Evolutionary conservation across 208 protist genomes (phyloP).

Genomic region (Crithidia acanthocephali): DNA sequence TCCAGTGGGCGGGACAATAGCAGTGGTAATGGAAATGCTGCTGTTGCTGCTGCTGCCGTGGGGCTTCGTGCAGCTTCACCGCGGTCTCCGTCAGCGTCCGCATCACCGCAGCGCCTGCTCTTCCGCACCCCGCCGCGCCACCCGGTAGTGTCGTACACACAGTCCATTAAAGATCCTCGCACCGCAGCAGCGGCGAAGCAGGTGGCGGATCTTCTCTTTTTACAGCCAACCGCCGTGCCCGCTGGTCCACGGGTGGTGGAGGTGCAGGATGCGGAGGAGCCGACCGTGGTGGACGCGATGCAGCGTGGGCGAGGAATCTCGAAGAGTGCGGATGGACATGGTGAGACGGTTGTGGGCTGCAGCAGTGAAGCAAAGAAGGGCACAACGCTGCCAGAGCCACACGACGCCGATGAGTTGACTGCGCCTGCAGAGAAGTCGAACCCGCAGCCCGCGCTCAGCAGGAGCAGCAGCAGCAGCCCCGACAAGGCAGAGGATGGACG

Average conservation of each 20-base stretch:
- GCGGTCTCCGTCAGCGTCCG: background rate
- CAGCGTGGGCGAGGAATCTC: too few relatives aligned
- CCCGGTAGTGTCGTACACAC: slow-evolving; percentile 11
- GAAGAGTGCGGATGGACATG: background rate
- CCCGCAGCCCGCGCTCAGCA: background rate
- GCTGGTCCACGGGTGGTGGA: slow-evolving; percentile 1
- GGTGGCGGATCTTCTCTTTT: slow-evolving; percentile 11
- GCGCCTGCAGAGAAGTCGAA: background rate
- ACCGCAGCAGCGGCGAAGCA: slow-evolving; percentile 6
- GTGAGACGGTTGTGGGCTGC: too few relatives aligned
- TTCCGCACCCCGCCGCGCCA: slow-evolving; percentile 17
- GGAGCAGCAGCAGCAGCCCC: background rate
- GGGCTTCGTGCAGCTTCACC: too few relatives aligned
- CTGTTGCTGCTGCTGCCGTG: too few relatives aligned
- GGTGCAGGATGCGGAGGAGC: background rate
- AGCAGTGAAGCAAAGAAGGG: too few relatives aligned
- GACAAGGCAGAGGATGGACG: background rate
- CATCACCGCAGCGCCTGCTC: slow-evolving; percentile 11
- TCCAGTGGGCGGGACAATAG: background rate
- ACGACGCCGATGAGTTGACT: background rate
- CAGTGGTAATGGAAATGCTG: background rate
- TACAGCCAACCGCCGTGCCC: background rate
- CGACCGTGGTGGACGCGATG: background rate
- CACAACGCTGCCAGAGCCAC: too few relatives aligned
- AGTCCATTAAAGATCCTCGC: slow-evolving; percentile 3